Evolutionary conservation across 2,329 filamentous ascomycete genomes (phyloP).

Genomic region (Fusarium euwallaceae): DNA sequence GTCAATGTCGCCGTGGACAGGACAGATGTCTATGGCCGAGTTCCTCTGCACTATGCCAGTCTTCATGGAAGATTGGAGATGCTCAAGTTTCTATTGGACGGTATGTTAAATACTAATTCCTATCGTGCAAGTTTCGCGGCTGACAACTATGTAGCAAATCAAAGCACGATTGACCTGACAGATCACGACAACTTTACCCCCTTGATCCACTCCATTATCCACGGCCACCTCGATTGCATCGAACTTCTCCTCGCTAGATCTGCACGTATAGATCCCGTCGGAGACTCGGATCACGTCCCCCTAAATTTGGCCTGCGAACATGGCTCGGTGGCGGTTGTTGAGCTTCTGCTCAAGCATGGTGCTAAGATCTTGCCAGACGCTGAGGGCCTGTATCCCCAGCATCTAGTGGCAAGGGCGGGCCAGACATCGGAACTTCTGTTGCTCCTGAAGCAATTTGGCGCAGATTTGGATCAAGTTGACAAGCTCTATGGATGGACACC

Average conservation of each 20-base stretch:
- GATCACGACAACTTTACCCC: constrained; percentile 99
- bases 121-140: constrained; percentile 1
- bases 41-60: constrained; percentile 95
- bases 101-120: constrained; percentile 53
- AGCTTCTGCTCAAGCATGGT: constrained; percentile 83
- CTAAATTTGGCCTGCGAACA: constrained; percentile 96
- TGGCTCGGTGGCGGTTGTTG: constrained; percentile 86
- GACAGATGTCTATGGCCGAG: constrained; percentile 92
- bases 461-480: constrained; percentile 91
- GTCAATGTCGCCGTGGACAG: constrained; percentile 81
- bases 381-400: constrained; percentile 96
- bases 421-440: constrained; percentile 83
- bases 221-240: constrained; percentile 85
- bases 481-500: constrained; percentile 99
- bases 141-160: constrained; percentile 66
- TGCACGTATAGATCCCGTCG: constrained; percentile 87
- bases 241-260: constrained; percentile 80
- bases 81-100: constrained; percentile 78
- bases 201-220: constrained; percentile 93
- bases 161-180: constrained; percentile 84
- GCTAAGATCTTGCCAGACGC: constrained; percentile 92
- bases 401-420: constrained; percentile 91
- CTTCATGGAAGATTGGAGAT: constrained; percentile 92
- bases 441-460: constrained; percentile 86
- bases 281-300: constrained; percentile 92